A percentile compares a stretch with the other conserved stretches of the same genome.
Evolutionary conservation across 257 asterid genomes (phyloP).

Genomic region (Petunia secreta): DNA sequence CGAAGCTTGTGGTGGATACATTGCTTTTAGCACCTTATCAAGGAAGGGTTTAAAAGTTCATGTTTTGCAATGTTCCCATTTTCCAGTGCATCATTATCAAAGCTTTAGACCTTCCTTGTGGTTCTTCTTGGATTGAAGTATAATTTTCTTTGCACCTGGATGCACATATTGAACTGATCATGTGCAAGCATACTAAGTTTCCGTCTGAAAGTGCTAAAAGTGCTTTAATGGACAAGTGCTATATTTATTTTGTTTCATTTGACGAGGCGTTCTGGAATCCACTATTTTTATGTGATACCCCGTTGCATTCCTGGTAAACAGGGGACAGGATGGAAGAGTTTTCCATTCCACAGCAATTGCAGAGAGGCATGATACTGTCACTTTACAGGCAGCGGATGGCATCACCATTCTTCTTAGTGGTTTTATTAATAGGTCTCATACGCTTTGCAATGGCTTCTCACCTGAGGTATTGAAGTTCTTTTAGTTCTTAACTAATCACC

Average conservation of each 20-base stretch:
- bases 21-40: background rate
- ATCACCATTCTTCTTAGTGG: conserved; percentile 56
- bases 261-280: background rate
- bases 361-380: conserved; percentile 59
- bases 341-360: conserved; percentile 61
- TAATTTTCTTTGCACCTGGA: background rate
- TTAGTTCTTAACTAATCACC: background rate
- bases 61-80: background rate
- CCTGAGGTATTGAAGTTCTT: conserved; percentile 47
- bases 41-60: background rate
- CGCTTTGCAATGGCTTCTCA: conserved; percentile 66
- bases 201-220: background rate
- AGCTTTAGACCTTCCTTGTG: background rate
- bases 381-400: conserved; percentile 67
- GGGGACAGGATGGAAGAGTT: conserved; percentile 49
- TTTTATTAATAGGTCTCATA: conserved; percentile 50
- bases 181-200: background rate
- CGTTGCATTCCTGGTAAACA: conserved; percentile 15
- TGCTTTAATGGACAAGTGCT: background rate
- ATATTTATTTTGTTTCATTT: background rate
- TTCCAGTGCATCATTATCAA: conserved; percentile 4
- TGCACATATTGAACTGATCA: background rate
- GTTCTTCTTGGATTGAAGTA: background rate
- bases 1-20: background rate
- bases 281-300: conserved; percentile 1